Base-by-base conservation (phyloP, 176 grass and related monocot genomes). In the Panicum miliaceum region DNA sequence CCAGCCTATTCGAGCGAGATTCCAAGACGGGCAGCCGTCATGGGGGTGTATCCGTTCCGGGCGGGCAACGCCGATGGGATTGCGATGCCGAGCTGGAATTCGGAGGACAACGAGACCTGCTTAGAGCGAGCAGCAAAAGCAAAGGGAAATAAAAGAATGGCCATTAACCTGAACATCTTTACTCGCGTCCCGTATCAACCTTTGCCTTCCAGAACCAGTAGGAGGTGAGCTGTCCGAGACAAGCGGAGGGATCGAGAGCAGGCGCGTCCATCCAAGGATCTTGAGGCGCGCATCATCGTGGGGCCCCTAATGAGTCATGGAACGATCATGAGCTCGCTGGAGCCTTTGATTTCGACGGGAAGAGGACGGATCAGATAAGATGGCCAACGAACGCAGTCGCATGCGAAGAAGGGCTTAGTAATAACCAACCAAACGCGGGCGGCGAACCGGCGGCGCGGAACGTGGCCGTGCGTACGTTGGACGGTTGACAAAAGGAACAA, bases 361-460 rank as follows among this genome's bases (percentile, higher is more conserved):
- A 41, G 8, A 32, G 3, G 43, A 85, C 36, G 62, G 87, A 71
- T 77, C 78, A 20, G 50, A 75, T 75, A 22, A 42, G 5, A 41
- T 41, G 45, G 14, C 23, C 36, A 57, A 3, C 82, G 2, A 11
- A 35, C 15, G n/a, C n/a, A n/a, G n/a, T 51, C 48, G 22, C 72
- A 56, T 47, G 45, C 14, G 73, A 74, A 50, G 10, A 11, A 8
- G 14, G 8, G 7, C 0, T 34, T 35, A 8, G 34, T 14, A 23
- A 22, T 12, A 13, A 0, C 15, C 19, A 59, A 23, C 34, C 14
- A 7, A 64, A 5, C 75, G 63, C 63, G 43, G 53, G 79, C 71
- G 54, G 78, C 78, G 7, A 86, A 83, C 73, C 11, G 79, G 64
- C 57, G 57, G 79, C 73, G 12, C 7, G 18, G 59, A 90, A 83